Evolutionary conservation across 257 asterid species (phyloP).

Genomic region (Striga asiatica): DNA sequence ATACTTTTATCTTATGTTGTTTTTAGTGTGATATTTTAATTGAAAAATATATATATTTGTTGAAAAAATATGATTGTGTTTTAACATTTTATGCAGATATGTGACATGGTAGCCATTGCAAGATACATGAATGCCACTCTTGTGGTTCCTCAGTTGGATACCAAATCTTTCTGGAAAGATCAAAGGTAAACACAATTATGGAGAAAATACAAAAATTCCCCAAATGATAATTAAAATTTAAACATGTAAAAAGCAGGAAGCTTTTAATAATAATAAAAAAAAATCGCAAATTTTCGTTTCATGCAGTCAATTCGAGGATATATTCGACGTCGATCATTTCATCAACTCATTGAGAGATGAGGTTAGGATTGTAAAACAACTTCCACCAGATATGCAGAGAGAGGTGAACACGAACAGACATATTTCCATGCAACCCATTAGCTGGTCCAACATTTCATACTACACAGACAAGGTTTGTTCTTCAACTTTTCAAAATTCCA

Average conservation of each 20-base stretch:
- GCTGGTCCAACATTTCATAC: conserved; percentile 7
- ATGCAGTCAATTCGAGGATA: neutral
- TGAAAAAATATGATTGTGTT: too few relatives aligned
- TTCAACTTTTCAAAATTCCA: neutral
- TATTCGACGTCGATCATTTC: conserved; percentile 1
- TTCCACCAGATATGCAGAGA: conserved; percentile 3
- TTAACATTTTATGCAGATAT: neutral
- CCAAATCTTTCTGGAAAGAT: conserved; percentile 1
- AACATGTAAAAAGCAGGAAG: too few relatives aligned
- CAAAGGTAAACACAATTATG: neutral
- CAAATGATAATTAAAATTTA: neutral
- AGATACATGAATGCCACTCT: conserved; percentile 4
- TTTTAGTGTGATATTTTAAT: too few relatives aligned
- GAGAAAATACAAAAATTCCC: neutral
- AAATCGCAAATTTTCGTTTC: neutral
- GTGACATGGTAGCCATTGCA: conserved; percentile 13
- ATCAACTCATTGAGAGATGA: conserved; percentile 8
- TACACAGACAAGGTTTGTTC: conserved; percentile 6
- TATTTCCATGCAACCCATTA: conserved; percentile 3
- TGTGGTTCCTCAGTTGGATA: neutral
- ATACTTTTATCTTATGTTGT: too few relatives aligned
- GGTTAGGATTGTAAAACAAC: conserved; percentile 1
- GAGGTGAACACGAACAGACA: neutral
- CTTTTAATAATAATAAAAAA: neutral
- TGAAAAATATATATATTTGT: too few relatives aligned